Percentiles rank a stretch among this genome's conserved stretches.
Conservation (phyloP, 139 green algal genomes). For the Chlorella ohadii region DNA sequence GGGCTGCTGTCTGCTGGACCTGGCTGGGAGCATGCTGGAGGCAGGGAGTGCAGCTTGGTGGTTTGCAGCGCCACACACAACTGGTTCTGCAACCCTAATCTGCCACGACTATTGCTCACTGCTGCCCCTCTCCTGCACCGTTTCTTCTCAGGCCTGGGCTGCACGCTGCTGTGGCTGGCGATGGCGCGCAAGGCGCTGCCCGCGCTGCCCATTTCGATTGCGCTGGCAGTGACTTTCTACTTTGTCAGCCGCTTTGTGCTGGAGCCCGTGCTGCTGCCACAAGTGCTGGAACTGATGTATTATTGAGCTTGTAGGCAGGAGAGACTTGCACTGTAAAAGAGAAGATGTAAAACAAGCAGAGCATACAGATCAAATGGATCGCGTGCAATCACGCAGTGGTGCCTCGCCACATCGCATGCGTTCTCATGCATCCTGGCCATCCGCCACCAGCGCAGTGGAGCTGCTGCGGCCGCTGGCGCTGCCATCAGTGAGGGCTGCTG, state of each 20-base stretch:
- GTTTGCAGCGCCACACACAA: neutral
- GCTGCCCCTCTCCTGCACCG: slow-evolving; percentile 50
- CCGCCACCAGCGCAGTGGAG: neutral
- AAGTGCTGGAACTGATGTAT: slow-evolving; percentile 47
- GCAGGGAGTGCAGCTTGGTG: too few species aligned
- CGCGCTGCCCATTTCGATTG: slow-evolving; percentile 95
- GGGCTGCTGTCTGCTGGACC: too few species aligned
- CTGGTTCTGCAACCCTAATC: neutral
- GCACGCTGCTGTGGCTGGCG: slow-evolving; percentile 88
- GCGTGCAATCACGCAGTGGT: too few species aligned
- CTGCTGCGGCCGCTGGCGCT: neutral
- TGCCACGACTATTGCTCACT: neutral
- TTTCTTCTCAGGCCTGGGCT: slow-evolving; percentile 72
- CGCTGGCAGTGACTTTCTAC: slow-evolving; percentile 91
- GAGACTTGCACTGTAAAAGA: too few species aligned
- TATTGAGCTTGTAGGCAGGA: slow-evolving; percentile 51
- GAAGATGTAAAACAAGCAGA: too few species aligned
- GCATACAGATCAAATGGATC: too few species aligned
- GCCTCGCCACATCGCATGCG: too few species aligned
- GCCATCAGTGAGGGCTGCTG: neutral
- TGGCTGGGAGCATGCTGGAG: too few species aligned
- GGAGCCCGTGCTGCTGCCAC: slow-evolving; percentile 84
- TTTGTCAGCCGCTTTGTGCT: slow-evolving; percentile 82
- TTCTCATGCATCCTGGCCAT: too few species aligned
- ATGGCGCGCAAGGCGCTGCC: slow-evolving; percentile 88